These are phyloP conservation scores for Zygosaccharomyces sapae DNA, from an alignment of 1,139 yeast species.

Conservation along the genomic window DNA sequence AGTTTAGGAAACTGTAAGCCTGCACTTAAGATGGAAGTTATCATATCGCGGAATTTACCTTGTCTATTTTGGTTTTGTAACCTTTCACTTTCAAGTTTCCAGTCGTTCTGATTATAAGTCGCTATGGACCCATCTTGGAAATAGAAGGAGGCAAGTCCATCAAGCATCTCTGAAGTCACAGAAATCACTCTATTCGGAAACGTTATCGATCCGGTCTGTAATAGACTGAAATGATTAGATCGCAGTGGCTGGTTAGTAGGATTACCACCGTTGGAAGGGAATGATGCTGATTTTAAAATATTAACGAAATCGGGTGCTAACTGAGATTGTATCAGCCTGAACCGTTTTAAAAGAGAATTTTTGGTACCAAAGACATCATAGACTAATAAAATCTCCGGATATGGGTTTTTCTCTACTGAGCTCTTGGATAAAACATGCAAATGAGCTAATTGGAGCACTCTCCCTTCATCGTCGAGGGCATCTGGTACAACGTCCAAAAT, in stretches of 20 bases:
- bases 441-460: slow-evolving; percentile 23
- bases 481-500: slow-evolving; percentile 28
- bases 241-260: slow-evolving; percentile 12
- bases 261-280: slow-evolving; percentile 1
- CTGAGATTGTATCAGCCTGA: slow-evolving; percentile 15
- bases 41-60: slow-evolving; percentile 28
- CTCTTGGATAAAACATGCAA: slow-evolving; percentile 32
- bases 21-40: slow-evolving; percentile 33
- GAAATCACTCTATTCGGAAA: slow-evolving; percentile 24
- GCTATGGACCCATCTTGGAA: slow-evolving; percentile 29
- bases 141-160: slow-evolving; percentile 30
- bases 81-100: slow-evolving; percentile 32
- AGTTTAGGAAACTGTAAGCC: slow-evolving; percentile 29
- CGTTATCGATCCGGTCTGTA: slow-evolving; percentile 18
- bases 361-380: slow-evolving; percentile 28
- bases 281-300: slow-evolving; percentile 21
- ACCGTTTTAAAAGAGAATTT: slow-evolving; percentile 29
- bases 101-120: slow-evolving; percentile 30
- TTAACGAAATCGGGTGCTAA: slow-evolving; percentile 19
- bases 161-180: slow-evolving; percentile 30
- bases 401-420: slow-evolving; percentile 28
- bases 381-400: slow-evolving; percentile 31
- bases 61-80: slow-evolving; percentile 22
- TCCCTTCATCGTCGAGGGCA: slow-evolving; percentile 25
- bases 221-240: slow-evolving; percentile 22